Percentiles rank a stretch among this genome's conserved stretches.
These are phyloP conservation scores for Colletotrichum liriopes DNA, from an alignment of 2,329 filamentous ascomycete genomes.

Conservation along the genomic window DNA sequence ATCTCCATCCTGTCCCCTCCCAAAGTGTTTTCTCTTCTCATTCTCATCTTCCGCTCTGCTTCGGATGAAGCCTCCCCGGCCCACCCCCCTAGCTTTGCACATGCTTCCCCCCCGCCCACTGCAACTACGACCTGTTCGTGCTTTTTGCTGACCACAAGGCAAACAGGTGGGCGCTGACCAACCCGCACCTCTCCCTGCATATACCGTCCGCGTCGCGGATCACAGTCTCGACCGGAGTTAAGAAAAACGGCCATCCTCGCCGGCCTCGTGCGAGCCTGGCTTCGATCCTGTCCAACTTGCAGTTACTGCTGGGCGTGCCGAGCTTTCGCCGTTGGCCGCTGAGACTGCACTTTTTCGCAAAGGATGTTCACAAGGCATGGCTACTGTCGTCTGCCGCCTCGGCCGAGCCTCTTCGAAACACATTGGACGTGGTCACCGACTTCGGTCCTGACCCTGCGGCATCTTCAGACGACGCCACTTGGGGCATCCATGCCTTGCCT, in stretches of 20 bases:
- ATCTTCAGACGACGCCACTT: constrained; percentile 38
- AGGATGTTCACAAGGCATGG: constrained; percentile 81
- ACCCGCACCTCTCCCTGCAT: constrained; percentile 85
- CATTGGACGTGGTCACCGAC: constrained; percentile 72
- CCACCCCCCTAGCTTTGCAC: constrained; percentile 29
- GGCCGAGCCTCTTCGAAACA: constrained; percentile 61
- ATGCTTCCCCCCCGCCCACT: constrained; percentile 8
- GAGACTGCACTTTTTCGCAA: constrained; percentile 82
- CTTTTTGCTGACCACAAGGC: constrained; percentile 7
- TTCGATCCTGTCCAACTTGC: constrained; percentile 84
- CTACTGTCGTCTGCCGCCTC: constrained; percentile 67
- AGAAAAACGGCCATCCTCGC: constrained; percentile 68
- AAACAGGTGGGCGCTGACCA: constrained; percentile 89
- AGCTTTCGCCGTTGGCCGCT: constrained; percentile 91
- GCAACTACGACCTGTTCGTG: not conserved
- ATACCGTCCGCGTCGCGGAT: constrained; percentile 78
- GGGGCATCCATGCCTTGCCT: constrained; percentile 69
- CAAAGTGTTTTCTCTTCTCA: not conserved
- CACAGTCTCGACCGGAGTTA: constrained; percentile 65
- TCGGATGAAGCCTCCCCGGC: constrained; percentile 28
- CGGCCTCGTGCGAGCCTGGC: constrained; percentile 73
- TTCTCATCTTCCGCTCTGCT: constrained; percentile 17
- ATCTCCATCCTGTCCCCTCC: constrained; percentile 20
- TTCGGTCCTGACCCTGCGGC: constrained; percentile 54
- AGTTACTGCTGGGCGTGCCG: constrained; percentile 82